Evolutionary conservation across 139 green algal genomes (phyloP), one percentile per base, ranked within the genome.

Genomic region (Chlorella sp.): DNA sequence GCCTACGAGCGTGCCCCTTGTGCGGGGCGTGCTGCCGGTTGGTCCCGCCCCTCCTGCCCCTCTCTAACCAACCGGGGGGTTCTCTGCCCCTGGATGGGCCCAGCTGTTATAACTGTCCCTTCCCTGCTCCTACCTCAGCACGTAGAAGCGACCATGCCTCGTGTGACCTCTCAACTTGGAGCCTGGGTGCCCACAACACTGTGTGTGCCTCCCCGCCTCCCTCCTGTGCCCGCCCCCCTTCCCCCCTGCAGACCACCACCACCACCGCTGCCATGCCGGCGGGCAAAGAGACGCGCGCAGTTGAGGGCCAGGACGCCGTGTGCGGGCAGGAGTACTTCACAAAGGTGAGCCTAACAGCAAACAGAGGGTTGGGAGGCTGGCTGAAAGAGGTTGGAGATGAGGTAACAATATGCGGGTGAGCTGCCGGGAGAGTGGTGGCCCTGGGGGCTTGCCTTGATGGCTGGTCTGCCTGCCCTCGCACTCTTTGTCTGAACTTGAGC

Each of bases 291-390:
- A 32, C 21, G 30, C 32, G 42, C 39, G 77, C 26, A 61, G 60
- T 78, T 9, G 22, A 26, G 64, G 85, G 42, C 48, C 64, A 80
- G 64, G 64, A 24, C 9, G 39, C 0, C 1, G 75, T 81, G 34
- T 89, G 89, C 83, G 69, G 40, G 1, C 40, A 86, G 19, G 89
- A 91, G 42, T 89, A 32, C 40, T 91, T 91, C 48, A 91, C 89
- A n/a, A 91, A 91, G 68, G 81, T 76, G 37, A 16, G 82, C 16
- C 32, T 16, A 28, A 7, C 32, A 24, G 40, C 9, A 69, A 4
- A 71, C 5, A 18, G 11, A 28, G 37, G 69, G 69, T 37, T 21
- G 26, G 11, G 22, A 37, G 26, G 69, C 16, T 36, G 28, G 26
- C 69, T n/a, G n/a, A 77, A 28, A 37, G 48, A 57, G 48, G 48